These are phyloP conservation scores for Venturiaceae sp. DNA, from an alignment of 2,329 filamentous ascomycete species.

Conservation along the genomic window DNA sequence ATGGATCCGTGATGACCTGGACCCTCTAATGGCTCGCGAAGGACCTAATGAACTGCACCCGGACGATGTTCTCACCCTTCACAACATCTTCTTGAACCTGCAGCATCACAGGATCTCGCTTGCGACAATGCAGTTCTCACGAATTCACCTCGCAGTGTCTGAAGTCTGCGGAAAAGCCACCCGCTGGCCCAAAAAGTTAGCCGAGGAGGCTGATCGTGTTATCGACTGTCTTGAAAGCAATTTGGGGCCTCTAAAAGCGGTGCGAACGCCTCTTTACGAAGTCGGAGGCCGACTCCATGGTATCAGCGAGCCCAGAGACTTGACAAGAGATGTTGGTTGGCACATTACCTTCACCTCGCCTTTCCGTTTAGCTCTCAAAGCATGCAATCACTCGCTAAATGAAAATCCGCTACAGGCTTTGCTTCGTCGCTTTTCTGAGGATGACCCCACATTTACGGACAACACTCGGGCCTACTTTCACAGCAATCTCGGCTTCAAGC, in stretches of 20 bases:
- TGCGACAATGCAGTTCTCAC: conserved; percentile 25
- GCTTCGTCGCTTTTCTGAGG: conserved; percentile 21
- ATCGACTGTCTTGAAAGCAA: conserved; percentile 7
- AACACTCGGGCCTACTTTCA: conserved; percentile 21
- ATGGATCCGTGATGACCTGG: conserved; percentile 40
- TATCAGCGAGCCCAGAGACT: conserved; percentile 26
- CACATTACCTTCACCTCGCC: conserved; percentile 4
- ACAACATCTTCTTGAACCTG: conserved; percentile 26
- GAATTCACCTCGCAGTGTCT: conserved; percentile 35
- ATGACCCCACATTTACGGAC: conserved; percentile 20
- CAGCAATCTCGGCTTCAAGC: conserved; percentile 34
- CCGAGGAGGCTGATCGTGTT: conserved; percentile 30
- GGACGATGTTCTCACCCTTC: conserved; percentile 33
- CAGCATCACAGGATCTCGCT: conserved; percentile 4
- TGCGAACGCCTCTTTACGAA: conserved; percentile 32
- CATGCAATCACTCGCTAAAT: conserved; percentile 3
- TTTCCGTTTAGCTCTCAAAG: neutral
- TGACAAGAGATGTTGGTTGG: conserved; percentile 25
- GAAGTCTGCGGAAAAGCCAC: conserved; percentile 34
- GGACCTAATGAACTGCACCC: conserved; percentile 31
- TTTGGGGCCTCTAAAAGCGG: conserved; percentile 26
- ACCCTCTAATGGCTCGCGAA: conserved; percentile 33
- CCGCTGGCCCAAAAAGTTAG: conserved; percentile 34
- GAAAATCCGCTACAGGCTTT: conserved; percentile 17
- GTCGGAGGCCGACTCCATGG: conserved; percentile 32